Percentiles rank a stretch among this genome's conserved stretches.
These are phyloP conservation scores for Boletus pseudopeckii DNA, from an alignment of 768 basidiomycete genomes.

Conservation along the genomic window DNA sequence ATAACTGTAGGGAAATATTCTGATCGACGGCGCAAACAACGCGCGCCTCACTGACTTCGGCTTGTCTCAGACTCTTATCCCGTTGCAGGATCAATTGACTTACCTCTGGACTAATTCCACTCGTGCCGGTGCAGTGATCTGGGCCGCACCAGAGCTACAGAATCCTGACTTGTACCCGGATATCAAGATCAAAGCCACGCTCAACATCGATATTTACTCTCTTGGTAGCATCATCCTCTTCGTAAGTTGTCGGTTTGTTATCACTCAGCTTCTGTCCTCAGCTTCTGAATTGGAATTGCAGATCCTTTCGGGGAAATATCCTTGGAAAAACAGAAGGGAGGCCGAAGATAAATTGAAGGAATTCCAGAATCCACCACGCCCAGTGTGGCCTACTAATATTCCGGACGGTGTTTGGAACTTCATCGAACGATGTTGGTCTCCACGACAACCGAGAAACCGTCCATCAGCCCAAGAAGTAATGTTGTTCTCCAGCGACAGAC, in stretches of 20 bases:
- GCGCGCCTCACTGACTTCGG: slow-evolving; percentile 6
- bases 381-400: not conserved
- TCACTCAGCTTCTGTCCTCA: not conserved
- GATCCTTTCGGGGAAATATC: slow-evolving; percentile 1
- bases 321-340: no score
- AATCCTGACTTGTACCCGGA: not conserved
- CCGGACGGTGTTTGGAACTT: not conserved
- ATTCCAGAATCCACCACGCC: not conserved
- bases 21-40: not conserved
- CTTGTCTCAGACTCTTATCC: not conserved
- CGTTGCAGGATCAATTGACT: not conserved
- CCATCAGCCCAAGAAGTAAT: not conserved
- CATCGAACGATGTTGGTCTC: slow-evolving; percentile 6
- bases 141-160: slow-evolving; percentile 3
- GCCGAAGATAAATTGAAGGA: no score
- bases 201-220: no score
- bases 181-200: no score
- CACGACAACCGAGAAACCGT: not conserved
- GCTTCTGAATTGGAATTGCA: not conserved
- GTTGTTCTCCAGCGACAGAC: not conserved
- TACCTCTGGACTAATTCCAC: not conserved
- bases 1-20: not conserved
- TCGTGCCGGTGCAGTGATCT: not conserved
- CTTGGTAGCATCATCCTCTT: not conserved
- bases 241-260: not conserved